phyloP scores from a whole-genome alignment of 345 rosid genomes.

The Salix udensis region DNA sequence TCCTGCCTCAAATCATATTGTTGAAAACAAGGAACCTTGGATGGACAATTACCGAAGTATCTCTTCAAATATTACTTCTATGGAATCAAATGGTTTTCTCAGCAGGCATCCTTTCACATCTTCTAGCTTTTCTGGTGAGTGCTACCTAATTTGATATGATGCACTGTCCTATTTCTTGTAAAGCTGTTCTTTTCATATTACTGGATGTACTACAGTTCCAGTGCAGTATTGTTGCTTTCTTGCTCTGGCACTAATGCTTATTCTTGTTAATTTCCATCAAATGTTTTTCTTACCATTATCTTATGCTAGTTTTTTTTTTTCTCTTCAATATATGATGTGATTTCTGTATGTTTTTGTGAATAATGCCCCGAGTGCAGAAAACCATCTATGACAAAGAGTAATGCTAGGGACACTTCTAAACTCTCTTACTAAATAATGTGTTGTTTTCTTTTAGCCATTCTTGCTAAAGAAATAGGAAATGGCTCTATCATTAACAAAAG shows the following conservation, averaged over 20 bases:
- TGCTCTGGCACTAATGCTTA: background rate
- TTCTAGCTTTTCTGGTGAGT: slow-evolving; percentile 23
- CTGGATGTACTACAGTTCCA: background rate
- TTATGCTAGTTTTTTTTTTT: background rate
- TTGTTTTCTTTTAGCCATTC: background rate
- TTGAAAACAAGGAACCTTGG: slow-evolving; percentile 6
- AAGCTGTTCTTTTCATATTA: background rate
- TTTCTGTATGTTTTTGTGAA: background rate
- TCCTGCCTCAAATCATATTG: background rate
- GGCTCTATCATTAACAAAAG: background rate
- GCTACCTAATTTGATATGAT: background rate
- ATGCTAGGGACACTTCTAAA: background rate
- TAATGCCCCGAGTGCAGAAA: background rate
- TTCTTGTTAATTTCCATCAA: background rate
- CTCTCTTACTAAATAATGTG: background rate
- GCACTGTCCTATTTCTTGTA: background rate
- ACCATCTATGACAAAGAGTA: background rate
- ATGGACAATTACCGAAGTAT: slow-evolving; percentile 5
- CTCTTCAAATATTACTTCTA: slow-evolving; percentile 13
- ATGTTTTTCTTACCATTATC: background rate
- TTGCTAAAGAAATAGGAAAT: background rate
- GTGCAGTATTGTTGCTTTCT: background rate
- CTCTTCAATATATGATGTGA: background rate
- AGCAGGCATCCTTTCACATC: slow-evolving; percentile 4
- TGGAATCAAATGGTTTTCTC: slow-evolving; percentile 5